Base-by-base conservation (phyloP, 2,329 filamentous ascomycete species). In the Sarocladium strictum region DNA sequence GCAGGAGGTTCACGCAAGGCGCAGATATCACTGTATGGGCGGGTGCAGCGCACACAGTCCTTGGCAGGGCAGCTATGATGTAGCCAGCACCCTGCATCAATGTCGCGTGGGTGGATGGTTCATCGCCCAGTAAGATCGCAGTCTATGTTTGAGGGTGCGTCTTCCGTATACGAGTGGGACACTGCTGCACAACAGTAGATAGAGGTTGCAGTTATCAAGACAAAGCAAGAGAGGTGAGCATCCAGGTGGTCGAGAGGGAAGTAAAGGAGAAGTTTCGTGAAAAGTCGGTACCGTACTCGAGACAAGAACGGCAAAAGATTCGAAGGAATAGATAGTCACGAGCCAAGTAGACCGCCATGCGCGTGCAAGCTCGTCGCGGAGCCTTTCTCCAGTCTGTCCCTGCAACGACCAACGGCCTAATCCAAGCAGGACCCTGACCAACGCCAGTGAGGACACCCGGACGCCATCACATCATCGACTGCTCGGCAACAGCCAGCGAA, bases 51-150 rank as follows among this genome's bases (percentile, higher is more conserved):
- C 23, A 21, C 21, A 35, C n/a, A 3, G 47, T 51, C 47, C 47
- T 51, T 51, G 47, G 47, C 47, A 51, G 27, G 47, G 47, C 47
- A 33, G 52, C 52, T 43, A 53, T 53, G 52, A 53, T 53, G 52
- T 53, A 53, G 52, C 52, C 52, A 41, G 26, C 47, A 51, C 27
- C 47, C 52, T 53, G 52, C 47, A 51, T 23, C 47, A 51, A 51
- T 33, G n/a, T 51, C 27, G 47, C 47, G 47, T 51, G 47, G 47
- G 47, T 51, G 47, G 47, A 35, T 27, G 47, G 27, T 19, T 33
- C 47, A 51, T 51, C 6, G 24, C 23, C 47, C 47, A 35, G 47
- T 51, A 47, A n/a, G 21, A 24, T 21, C 5, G 3, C 43, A 47
- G 43, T 27, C 12, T 6, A 27, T 11, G 21, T 10, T 47, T 24